Evolutionary conservation across 2,329 filamentous ascomycete species (phyloP).

Genomic region (Colletotrichum filicis): DNA sequence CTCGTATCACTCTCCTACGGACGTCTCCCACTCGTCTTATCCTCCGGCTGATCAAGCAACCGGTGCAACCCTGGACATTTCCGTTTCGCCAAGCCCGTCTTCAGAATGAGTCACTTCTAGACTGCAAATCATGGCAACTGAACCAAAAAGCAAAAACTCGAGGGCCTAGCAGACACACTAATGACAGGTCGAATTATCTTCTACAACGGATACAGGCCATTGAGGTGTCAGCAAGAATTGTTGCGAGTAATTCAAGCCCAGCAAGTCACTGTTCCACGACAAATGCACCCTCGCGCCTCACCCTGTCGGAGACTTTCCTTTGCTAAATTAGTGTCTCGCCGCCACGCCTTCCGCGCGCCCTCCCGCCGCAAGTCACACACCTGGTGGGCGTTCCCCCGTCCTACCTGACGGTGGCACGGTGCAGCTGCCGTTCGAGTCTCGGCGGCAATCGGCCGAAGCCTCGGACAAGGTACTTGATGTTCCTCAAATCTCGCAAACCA

Average conservation of each 20-base stretch:
- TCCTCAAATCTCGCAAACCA: not conserved
- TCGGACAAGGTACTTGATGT: not conserved
- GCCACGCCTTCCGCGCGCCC: conserved; percentile 16
- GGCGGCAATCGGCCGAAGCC: conserved; percentile 17
- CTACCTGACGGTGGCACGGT: not conserved
- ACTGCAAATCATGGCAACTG: not conserved
- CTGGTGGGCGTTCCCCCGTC: not conserved
- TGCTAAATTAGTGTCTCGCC: not conserved
- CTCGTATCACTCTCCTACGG: not conserved
- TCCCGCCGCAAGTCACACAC: conserved; percentile 22
- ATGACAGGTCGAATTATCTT: no score
- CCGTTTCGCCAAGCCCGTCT: conserved; percentile 13
- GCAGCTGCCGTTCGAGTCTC: not conserved
- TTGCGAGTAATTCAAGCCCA: not conserved
- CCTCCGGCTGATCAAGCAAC: conserved; percentile 18
- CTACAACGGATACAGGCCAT: not conserved
- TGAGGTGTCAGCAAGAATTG: not conserved
- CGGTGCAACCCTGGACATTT: conserved; percentile 4
- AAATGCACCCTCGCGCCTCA: not conserved
- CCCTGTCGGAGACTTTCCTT: conserved; percentile 16
- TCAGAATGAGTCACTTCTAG: not conserved
- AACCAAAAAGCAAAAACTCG: not conserved
- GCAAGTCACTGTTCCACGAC: not conserved
- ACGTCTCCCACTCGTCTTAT: not conserved
- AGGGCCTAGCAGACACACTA: not conserved